Percentiles rank a stretch among this genome's conserved stretches.
Conservation (phyloP, 345 rosid species). For the Syzygium jambos region DNA sequence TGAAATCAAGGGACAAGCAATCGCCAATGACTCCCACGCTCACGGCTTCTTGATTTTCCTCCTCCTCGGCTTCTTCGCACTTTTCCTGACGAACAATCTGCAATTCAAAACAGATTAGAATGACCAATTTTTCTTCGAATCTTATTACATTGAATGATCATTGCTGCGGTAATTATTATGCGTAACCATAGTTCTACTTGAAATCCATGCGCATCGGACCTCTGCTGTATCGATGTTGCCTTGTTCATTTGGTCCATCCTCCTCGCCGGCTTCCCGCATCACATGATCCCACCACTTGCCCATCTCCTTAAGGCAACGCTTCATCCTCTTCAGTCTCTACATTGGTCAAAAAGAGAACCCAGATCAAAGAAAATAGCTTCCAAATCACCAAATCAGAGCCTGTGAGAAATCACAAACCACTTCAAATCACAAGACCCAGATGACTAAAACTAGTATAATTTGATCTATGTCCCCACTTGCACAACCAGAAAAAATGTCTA, state of each 20-base stretch:
- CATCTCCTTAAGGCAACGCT: constrained; percentile 25
- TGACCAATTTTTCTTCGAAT: neutral
- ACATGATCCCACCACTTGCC: constrained; percentile 19
- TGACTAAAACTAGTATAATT: neutral
- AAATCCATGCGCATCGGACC: neutral
- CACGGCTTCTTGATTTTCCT: constrained; percentile 25
- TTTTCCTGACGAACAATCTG: constrained; percentile 9
- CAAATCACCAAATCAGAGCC: neutral
- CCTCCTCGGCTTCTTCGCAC: neutral
- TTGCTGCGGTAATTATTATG: neutral
- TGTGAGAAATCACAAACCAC: neutral
- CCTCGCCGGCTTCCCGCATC: constrained; percentile 5
- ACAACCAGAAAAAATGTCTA: neutral
- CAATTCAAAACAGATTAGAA: neutral
- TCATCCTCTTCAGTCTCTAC: constrained; percentile 27
- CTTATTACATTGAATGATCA: neutral
- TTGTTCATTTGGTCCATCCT: constrained; percentile 1
- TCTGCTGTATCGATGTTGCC: neutral
- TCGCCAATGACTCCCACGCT: constrained; percentile 30
- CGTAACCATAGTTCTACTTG: neutral
- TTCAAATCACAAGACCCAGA: neutral
- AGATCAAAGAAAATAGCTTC: neutral
- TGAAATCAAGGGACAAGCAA: constrained; percentile 24
- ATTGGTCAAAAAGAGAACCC: neutral
- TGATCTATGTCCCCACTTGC: neutral